Evolutionary conservation across 208 protist genomes (phyloP).

Genomic region (Leishmania major): DNA sequence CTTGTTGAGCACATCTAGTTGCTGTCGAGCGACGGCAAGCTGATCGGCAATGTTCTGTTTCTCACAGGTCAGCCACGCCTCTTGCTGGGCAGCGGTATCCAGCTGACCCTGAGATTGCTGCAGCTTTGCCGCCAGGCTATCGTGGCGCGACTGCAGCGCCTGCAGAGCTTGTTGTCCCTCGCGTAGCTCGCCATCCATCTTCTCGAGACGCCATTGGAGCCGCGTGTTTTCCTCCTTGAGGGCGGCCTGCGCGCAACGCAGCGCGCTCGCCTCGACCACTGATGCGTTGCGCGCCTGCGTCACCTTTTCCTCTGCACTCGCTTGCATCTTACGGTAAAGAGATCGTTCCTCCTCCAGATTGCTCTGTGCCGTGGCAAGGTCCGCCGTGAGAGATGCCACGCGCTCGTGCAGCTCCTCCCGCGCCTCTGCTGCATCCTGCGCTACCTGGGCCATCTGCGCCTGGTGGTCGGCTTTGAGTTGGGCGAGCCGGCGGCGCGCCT

Average conservation of each 20-base stretch:
- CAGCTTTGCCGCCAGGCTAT: slow-evolving; percentile 28
- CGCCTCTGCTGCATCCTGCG: slow-evolving; percentile 36
- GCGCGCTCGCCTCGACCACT: slow-evolving; percentile 45
- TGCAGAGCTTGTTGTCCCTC: slow-evolving; percentile 16
- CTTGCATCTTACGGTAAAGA: slow-evolving; percentile 35
- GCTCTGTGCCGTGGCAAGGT: slow-evolving; percentile 26
- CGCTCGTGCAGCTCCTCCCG: slow-evolving; percentile 36
- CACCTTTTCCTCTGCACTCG: slow-evolving; percentile 46
- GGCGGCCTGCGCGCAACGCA: slow-evolving; percentile 46
- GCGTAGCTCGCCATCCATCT: slow-evolving; percentile 36
- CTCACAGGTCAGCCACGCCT: slow-evolving; percentile 60
- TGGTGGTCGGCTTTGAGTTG: slow-evolving; percentile 39
- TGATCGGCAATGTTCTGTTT: slow-evolving; percentile 44
- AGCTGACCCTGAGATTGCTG: slow-evolving; percentile 37
- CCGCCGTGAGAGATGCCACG: slow-evolving; percentile 36
- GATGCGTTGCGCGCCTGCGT: slow-evolving; percentile 42
- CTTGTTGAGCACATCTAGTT: slow-evolving; percentile 50
- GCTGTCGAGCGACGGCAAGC: slow-evolving; percentile 45
- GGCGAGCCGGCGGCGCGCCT: slow-evolving; percentile 24
- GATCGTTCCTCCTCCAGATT: slow-evolving; percentile 33
- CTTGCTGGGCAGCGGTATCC: slow-evolving; percentile 54
- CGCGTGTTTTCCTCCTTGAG: slow-evolving; percentile 51
- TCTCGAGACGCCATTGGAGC: slow-evolving; percentile 39
- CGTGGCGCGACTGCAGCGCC: slow-evolving; percentile 18
- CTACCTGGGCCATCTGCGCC: slow-evolving; percentile 35